Base-by-base conservation (phyloP, 495 filamentous ascomycete genomes). In the Immersiella caudata region DNA sequence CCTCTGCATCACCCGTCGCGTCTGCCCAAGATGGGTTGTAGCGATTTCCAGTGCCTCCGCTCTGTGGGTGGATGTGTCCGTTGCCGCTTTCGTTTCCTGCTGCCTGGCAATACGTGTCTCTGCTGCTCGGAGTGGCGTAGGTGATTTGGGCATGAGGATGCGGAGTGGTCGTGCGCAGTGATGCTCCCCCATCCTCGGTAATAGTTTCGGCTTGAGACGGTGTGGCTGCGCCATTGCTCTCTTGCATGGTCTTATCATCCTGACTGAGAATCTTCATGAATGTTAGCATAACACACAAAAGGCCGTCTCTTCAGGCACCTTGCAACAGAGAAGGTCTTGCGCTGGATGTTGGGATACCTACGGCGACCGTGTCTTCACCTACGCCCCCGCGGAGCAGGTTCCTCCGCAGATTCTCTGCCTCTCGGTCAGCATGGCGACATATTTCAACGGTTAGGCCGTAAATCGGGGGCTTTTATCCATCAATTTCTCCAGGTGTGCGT, bases 341-440 rank as follows among this genome's bases (percentile, higher is more conserved):
- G 27, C 29, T 33, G 11, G 24, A 6, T 29, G 24, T 27, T 29
- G 56, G 21, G 18, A 9, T 46, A 59, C 82, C 74, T 76, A 89
- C 88, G 74, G 85, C 81, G 50, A 93, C 76, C 21, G 84, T 87
- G 58, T 88, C 86, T 40, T 82, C 77, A 2, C 83, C 82, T 60
- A 92, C 81, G 2, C 90, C 90, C 33, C 87, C 88, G 61, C 80
- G 82, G 60, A 88, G 76, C 14, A 93, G 84, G 62, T 87, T 87
- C 5, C 81, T 82, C 62, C 81, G 85, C 36, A 93, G 80, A 62
- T 86, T 88, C 64, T 80, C 89, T 92, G 62, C 20, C 6, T 14
- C 21, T 16, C 16, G 0, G 12, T 63, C 9, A 63, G 61, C 49
- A 22, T 27, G 20, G n/a, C 0, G 22, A 25, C 0, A 40, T 12